Conservation (phyloP, 306 rosid genomes). For the Ormosia emarginata region DNA sequence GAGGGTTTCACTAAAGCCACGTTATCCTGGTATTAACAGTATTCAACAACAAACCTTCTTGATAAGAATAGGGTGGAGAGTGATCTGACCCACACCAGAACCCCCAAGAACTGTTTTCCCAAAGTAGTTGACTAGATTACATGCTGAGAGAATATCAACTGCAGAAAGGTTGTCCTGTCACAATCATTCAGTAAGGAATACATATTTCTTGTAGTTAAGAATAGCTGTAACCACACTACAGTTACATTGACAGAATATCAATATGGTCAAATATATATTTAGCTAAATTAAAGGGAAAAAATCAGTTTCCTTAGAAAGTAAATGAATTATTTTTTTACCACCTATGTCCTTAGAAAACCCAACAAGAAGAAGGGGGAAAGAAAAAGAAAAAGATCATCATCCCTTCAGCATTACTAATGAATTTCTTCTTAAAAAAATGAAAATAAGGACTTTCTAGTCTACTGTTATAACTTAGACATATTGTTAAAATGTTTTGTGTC, state of each 20-base stretch:
- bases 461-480: not conserved
- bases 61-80: constrained; percentile 84
- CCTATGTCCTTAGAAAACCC: not conserved
- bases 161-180: constrained; percentile 98
- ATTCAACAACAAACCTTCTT: constrained; percentile 64
- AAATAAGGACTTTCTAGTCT: not conserved
- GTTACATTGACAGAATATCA: not conserved
- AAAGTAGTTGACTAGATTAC: constrained; percentile 96
- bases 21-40: constrained; percentile 12
- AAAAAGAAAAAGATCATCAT: not conserved
- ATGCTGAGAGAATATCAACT: constrained; percentile 96
- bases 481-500: not conserved
- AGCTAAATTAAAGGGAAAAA: not conserved
- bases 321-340: not conserved
- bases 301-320: not conserved
- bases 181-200: constrained; percentile 31
- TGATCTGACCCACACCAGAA: constrained; percentile 97
- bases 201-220: constrained; percentile 14
- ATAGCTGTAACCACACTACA: constrained; percentile 15
- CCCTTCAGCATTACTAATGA: not conserved
- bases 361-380: not conserved
- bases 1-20: not conserved
- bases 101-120: constrained; percentile 97
- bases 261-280: not conserved
- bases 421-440: not conserved